These are phyloP conservation scores for Solanum chaucha DNA, from an alignment of 257 asterid species.

Conservation along the genomic window DNA sequence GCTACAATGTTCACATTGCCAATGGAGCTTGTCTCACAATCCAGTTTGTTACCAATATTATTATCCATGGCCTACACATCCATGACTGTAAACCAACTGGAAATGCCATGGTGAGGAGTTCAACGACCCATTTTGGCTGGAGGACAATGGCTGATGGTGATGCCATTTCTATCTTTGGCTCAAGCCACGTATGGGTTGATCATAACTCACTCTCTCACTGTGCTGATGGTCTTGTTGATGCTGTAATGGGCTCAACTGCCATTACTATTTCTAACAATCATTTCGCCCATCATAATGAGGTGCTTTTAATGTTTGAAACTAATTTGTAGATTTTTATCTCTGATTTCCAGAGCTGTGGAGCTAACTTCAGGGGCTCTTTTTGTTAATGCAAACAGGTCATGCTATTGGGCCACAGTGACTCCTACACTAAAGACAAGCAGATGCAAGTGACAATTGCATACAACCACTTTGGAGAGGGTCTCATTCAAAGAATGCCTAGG, in stretches of 20 bases:
- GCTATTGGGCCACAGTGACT: constrained; percentile 92
- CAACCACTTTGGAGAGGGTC: constrained; percentile 92
- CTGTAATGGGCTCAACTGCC: constrained; percentile 93
- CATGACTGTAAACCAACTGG: constrained; percentile 88
- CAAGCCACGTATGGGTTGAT: constrained; percentile 91
- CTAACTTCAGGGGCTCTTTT: neutral
- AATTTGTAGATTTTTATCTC: neutral
- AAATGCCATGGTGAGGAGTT: constrained; percentile 90
- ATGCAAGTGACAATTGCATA: constrained; percentile 96
- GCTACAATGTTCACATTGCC: constrained; percentile 75
- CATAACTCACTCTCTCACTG: constrained; percentile 83
- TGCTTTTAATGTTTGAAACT: neutral
- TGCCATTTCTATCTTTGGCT: constrained; percentile 71
- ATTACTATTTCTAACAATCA: constrained; percentile 81
- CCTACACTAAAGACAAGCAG: constrained; percentile 67
- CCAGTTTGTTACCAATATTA: constrained; percentile 67
- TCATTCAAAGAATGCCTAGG: constrained; percentile 98
- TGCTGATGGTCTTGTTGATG: constrained; percentile 92
- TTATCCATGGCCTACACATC: constrained; percentile 71
- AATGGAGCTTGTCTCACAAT: constrained; percentile 72
- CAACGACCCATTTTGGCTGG: constrained; percentile 76
- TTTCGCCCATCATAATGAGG: constrained; percentile 94
- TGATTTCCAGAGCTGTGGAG: neutral
- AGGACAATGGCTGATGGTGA: constrained; percentile 97
- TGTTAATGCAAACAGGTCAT: constrained; percentile 49